Base-by-base conservation (phyloP, 768 basidiomycete genomes). In the Leccinum imitatum region DNA sequence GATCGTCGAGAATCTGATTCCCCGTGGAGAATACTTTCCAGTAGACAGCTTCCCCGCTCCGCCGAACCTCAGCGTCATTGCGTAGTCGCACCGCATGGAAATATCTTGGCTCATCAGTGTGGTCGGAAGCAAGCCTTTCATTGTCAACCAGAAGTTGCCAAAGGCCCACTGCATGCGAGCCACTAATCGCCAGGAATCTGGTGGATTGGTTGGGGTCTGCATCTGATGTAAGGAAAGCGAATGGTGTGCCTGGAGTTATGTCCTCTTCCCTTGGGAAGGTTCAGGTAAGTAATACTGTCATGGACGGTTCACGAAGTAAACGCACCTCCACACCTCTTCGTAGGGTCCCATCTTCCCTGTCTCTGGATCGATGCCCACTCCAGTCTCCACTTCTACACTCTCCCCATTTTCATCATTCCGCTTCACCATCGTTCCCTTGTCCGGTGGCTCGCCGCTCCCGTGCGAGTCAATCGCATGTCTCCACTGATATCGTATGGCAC, bases 261-360 rank as follows among this genome's bases (percentile, higher is more conserved):
- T n/a, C 3, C 53, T 67, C 56, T 9, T 64, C 59, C n/a, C 61
- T 64, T 4, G 9, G 54, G 6, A 23, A 15, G 10, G 15, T 21
- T 14, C 8, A 50, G 37, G 31, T 60, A 23, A 58, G 39, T 31
- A 53, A 10, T 23, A 14, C 27, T 14, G 7, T 10, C 23, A 21
- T 19, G 1, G n/a, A 25, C 25, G 7, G 8, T 53, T 30, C 3
- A 21, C 10, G 19, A 39, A 27, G 17, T 33, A 47, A 48, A 33
- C 63, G 50, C 54, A 71, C 69, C 51, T 59, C 63, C 65, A 67
- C 15, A 64, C 54, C 17, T 71, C 69, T 56, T 69, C 62, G 44
- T 65, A 71, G 17, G 53, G 33, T 10, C 54, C 59, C 17, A 59
- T 37, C 41, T 55, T 46, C 9, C 68, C 68, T 19, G 63, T 65